Evolutionary conservation across 208 protist species (phyloP), one percentile per base, ranked within the genome.

Genomic region (Wallacemonas sp.): DNA sequence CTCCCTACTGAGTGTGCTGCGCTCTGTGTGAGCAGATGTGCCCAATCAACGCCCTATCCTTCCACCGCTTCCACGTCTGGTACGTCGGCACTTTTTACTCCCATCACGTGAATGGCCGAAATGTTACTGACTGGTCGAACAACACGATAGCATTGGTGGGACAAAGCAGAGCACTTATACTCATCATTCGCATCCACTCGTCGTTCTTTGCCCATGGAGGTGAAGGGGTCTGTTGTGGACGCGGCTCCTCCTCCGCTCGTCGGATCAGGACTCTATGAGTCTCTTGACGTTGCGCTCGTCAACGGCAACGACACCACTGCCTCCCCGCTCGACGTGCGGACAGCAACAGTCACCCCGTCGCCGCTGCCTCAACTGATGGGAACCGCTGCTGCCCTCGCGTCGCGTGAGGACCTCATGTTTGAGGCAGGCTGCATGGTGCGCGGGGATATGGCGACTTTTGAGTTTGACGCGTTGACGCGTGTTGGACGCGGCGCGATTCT

Each of bases 401-500:
- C 24, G 29, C 38, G 32, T 0, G 42, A 57, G 13, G 50, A 62
- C n/a, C 22, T 68, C 24, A 5, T 22, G 15, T 24, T 57, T 15
- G 50, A 64, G 53, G 15, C 38, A 44, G 30, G 70, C 27, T 34
- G 63, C 15, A 63, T 89, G 21, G 46, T 89, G 21, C 78, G 78
- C 37, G 57, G 65, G 27, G 72, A 87, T 36, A 68, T 87, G 45
- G 44, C 71, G 1, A 13, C 15, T 5, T 66, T 87, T 36, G 53
- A 58, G 15, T 67, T 85, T 37, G 71, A 69, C 8, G 58, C 61
- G 48, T 78, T 44, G 29, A 66, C 66, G 6, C 72, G 87, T 30
- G 46, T 87, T 13, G 45, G 71, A 26, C 39, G 57, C 30, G 54
- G 67, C 6, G 75, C 76, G 32, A 68, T 91, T 4, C 3, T 91